Evolutionary conservation across 2,329 filamentous ascomycete genomes (phyloP).

Genomic region (Fusarium citri): DNA sequence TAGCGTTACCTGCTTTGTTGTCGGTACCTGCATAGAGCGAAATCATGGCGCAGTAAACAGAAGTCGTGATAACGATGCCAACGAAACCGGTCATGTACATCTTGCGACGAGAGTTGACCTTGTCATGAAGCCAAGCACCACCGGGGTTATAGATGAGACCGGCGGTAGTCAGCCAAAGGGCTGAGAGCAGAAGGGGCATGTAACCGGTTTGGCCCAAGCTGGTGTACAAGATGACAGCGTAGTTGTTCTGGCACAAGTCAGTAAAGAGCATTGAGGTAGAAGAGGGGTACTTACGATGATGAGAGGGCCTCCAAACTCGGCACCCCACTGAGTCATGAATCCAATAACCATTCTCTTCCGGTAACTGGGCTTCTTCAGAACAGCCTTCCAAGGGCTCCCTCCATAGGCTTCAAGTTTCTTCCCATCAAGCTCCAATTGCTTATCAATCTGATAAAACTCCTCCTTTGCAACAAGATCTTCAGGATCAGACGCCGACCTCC

Average conservation of each 20-base stretch:
- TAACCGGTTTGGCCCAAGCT: constrained; percentile 54
- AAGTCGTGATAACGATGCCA: constrained; percentile 54
- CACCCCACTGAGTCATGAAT: constrained; percentile 65
- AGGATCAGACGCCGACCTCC: constrained; percentile 42
- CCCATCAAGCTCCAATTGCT: constrained; percentile 58
- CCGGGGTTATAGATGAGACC: constrained; percentile 62
- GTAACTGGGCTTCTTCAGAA: constrained; percentile 60
- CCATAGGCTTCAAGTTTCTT: constrained; percentile 55
- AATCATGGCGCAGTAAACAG: constrained; percentile 52
- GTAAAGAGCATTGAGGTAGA: fast-evolving
- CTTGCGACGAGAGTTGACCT: constrained; percentile 60
- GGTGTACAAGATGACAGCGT: constrained; percentile 54
- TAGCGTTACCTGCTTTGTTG: constrained; percentile 54
- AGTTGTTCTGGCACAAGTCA: constrained; percentile 53
- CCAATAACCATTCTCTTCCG: constrained; percentile 64
- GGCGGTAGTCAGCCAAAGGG: constrained; percentile 58
- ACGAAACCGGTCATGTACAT: constrained; percentile 55
- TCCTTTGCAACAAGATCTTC: constrained; percentile 57
- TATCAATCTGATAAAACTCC: constrained; percentile 59
- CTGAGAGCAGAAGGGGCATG: constrained; percentile 55
- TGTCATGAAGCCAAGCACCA: constrained; percentile 61
- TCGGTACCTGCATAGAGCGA: constrained; percentile 52
- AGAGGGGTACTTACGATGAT: constrained; percentile 56
- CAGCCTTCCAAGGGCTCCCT: constrained; percentile 57
- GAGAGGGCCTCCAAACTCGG: constrained; percentile 63